phyloP scores from a whole-genome alignment of 306 rosid species.

The Cucumis cinereus region DNA sequence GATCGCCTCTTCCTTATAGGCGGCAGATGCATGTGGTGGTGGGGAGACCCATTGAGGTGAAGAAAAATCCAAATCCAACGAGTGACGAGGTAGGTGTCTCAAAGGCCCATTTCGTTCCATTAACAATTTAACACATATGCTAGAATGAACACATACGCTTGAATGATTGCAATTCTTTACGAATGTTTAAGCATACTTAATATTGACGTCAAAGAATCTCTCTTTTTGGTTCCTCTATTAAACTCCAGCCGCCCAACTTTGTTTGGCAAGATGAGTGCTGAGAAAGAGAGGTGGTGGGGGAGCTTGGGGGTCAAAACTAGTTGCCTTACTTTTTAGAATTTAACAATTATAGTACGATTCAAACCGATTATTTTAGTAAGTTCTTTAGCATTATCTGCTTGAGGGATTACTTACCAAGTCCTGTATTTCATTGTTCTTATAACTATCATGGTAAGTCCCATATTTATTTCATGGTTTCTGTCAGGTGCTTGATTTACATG shows the following conservation, averaged over 20 bases:
- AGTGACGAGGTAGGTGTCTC: slow-evolving; percentile 31
- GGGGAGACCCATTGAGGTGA: slow-evolving; percentile 65
- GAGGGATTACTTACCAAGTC: background rate
- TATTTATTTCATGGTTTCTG: background rate
- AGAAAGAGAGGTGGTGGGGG: background rate
- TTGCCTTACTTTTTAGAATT: background rate
- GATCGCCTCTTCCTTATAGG: slow-evolving; percentile 67
- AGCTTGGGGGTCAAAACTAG: background rate
- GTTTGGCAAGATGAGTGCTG: background rate
- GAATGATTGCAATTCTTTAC: background rate
- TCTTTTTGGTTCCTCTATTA: background rate
- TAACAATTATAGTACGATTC: background rate
- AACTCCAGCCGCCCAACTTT: background rate
- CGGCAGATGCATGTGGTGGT: slow-evolving; percentile 72
- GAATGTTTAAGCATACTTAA: background rate
- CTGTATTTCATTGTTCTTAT: background rate
- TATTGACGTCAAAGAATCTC: background rate
- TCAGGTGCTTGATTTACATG: slow-evolving; percentile 50
- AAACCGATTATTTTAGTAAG: background rate
- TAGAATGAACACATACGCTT: background rate
- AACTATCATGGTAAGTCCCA: background rate
- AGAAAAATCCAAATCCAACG: slow-evolving; percentile 64
- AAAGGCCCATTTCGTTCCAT: background rate
- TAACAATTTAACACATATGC: background rate
- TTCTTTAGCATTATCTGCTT: background rate